Conservation (phyloP, 169 alveolate species). For the Cryptosporidium ubiquitum region DNA sequence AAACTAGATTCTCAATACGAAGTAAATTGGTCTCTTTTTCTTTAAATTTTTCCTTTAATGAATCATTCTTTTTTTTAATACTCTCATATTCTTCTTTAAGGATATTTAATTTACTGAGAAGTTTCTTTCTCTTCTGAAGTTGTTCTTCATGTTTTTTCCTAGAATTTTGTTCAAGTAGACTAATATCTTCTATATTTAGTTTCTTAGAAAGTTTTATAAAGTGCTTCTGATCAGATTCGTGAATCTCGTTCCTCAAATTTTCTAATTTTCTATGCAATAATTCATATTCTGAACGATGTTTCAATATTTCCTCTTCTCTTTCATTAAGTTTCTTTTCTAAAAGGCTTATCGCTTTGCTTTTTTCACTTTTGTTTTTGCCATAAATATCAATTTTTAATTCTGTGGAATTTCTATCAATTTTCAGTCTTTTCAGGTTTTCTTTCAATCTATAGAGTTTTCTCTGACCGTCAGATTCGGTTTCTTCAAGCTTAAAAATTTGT, state of each 20-base stretch:
- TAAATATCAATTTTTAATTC: constrained; percentile 25
- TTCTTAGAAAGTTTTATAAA: constrained; percentile 46
- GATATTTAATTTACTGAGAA: constrained; percentile 20
- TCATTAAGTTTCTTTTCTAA: constrained; percentile 28
- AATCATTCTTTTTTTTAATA: constrained; percentile 6
- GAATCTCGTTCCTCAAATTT: constrained; percentile 1
- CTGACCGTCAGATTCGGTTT: constrained; percentile 31
- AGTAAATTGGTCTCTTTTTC: constrained; percentile 12
- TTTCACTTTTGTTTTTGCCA: constrained; percentile 15
- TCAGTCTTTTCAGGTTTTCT: constrained; percentile 47
- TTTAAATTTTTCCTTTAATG: not conserved
- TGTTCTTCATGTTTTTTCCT: constrained; percentile 48
- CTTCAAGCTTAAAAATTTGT: constrained; percentile 26
- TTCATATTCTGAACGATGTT: not conserved
- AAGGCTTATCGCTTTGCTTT: not conserved
- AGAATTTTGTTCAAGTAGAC: constrained; percentile 32
- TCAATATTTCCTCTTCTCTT: not conserved
- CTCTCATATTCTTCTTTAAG: constrained; percentile 33
- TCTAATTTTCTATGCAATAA: not conserved
- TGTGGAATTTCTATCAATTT: constrained; percentile 24
- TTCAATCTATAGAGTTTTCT: constrained; percentile 36
- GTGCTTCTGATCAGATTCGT: constrained; percentile 33
- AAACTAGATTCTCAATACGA: constrained; percentile 8
- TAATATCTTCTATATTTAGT: constrained; percentile 46
- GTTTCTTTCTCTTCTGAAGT: constrained; percentile 49